Conservation (phyloP, 2,329 filamentous ascomycete species). For the Aspergillus ibericus region DNA sequence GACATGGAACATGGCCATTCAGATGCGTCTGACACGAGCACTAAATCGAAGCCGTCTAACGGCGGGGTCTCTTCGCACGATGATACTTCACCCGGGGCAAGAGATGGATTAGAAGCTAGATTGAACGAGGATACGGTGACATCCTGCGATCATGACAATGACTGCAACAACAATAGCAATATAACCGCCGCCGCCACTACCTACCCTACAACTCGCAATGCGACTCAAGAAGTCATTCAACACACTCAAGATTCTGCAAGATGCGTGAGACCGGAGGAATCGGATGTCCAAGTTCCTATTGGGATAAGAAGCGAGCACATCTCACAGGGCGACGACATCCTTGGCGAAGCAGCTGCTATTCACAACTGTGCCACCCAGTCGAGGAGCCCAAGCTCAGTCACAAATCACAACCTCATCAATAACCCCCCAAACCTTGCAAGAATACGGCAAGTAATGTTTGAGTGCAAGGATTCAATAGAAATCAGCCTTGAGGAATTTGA, state of each 20-base stretch:
- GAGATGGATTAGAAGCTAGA: conserved; percentile 7
- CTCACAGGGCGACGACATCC: not conserved
- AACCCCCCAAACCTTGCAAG: conserved; percentile 46
- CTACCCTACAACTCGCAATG: not conserved
- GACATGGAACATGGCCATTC: conserved; percentile 34
- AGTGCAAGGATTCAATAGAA: conserved; percentile 48
- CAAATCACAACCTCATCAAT: conserved; percentile 35
- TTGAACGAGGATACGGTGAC: conserved; percentile 14
- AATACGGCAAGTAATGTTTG: conserved; percentile 47
- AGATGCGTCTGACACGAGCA: conserved; percentile 23
- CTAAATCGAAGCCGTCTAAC: conserved; percentile 18
- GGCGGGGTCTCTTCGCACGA: conserved; percentile 15
- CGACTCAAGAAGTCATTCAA: not conserved
- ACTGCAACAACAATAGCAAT: not conserved
- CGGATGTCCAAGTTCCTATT: not conserved
- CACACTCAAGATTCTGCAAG: no score
- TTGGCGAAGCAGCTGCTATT: not conserved
- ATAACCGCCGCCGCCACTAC: not conserved
- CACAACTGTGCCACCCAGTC: not conserved
- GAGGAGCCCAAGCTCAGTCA: conserved; percentile 3
- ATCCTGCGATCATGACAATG: conserved; percentile 1
- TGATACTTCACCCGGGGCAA: conserved; percentile 9
- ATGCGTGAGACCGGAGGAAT: not conserved
- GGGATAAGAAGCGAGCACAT: not conserved
- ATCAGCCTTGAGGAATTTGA: conserved; percentile 49